Percentiles rank a stretch among this genome's conserved stretches.
phyloP scores from a whole-genome alignment of 1,139 yeast genomes.

The Candida neerlandica region DNA sequence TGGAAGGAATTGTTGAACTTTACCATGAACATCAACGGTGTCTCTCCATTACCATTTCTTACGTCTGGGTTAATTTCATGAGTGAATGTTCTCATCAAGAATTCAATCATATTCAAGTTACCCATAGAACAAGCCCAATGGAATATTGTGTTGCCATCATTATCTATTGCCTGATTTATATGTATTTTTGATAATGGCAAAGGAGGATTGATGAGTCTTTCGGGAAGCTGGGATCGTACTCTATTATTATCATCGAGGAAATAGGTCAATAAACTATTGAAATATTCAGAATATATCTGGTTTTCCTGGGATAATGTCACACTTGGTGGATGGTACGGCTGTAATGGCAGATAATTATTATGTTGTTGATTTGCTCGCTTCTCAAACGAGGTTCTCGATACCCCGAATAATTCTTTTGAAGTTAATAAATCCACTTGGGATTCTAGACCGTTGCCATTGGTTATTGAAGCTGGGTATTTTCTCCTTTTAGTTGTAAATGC shows the following conservation, averaged over 20 bases:
- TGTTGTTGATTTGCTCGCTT: conserved; percentile 23
- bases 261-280: conserved; percentile 37
- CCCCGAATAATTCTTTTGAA: conserved; percentile 47
- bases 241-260: conserved; percentile 37
- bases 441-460: conserved; percentile 11
- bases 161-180: conserved; percentile 86
- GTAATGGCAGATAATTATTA: conserved; percentile 16
- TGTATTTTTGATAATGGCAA: conserved; percentile 50
- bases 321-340: conserved; percentile 20
- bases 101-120: conserved; percentile 68
- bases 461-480: conserved; percentile 3
- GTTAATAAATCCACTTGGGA: conserved; percentile 37
- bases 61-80: conserved; percentile 61
- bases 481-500: conserved; percentile 13
- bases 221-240: conserved; percentile 28
- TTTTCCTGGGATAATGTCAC: conserved; percentile 24
- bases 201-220: conserved; percentile 40
- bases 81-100: conserved; percentile 54
- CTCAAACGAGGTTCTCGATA: conserved; percentile 45
- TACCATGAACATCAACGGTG: conserved; percentile 86
- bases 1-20: conserved; percentile 87
- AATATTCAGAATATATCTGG: conserved; percentile 36
- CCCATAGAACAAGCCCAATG: conserved; percentile 98
- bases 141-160: conserved; percentile 87
- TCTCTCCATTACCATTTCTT: conserved; percentile 73